Base-by-base conservation (phyloP, 2,329 filamentous ascomycete species). In the Ophiostoma sp. region DNA sequence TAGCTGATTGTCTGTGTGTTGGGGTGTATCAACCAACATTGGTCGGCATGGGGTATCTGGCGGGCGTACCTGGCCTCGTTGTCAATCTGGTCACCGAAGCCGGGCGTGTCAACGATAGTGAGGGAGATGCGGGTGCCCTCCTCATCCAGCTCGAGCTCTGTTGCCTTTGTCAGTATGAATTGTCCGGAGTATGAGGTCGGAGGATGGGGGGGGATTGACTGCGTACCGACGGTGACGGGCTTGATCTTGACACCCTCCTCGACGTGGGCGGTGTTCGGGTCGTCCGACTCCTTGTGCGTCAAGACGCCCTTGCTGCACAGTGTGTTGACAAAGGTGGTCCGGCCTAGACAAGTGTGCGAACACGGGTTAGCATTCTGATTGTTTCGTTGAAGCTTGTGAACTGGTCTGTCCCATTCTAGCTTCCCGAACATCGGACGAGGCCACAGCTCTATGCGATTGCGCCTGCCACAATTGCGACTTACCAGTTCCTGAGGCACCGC, bases 191-290 rank as follows among this genome's bases (percentile, higher is more conserved):
- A 17, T 9, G 2, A 2, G 31, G n/a, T 28, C 5, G 19, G 52
- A 0, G 25, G 33, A n/a, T 71, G 57, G 72, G 3, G 6, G 6
- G 9, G 45, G 36, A 39, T 0, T 33, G 68, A 71, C 17, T 63
- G 66, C 72, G 66, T 74, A 98, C 95, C 95, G 81, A 99, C 95
- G 74, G 95, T 99, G 84, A 98, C 90, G 78, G 96, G 96, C 90
- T 97, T 97, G 86, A 99, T 99, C 87, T 95, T 95, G 80, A 99
- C 95, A 79, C 95, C 95, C 81, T 98, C 95, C 86, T 99, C 96
- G 77, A 97, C 84, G 83, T 98, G 94, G 80, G 95, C 95, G 78
- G 91, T 91, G 81, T 88, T 88, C 76, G 95, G 89, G 85, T 99
- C 96, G 80, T 99, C 96, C 74, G 92, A 91, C 79, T 98, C 95